These are phyloP conservation scores for Hanseniaspora singularis DNA, from an alignment of 805 yeast species.

Conservation along the genomic window DNA sequence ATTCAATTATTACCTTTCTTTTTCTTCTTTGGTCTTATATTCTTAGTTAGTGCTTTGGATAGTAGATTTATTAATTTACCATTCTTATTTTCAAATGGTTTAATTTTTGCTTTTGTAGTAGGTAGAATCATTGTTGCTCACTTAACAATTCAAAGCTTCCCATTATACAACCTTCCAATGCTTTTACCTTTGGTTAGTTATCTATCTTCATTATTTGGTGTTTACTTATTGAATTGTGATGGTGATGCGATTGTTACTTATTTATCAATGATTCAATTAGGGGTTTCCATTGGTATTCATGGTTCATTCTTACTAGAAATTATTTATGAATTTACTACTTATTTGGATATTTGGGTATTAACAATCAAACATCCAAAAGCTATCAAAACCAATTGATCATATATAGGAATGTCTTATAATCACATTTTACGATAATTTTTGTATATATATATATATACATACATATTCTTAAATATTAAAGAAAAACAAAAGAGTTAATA, in stretches of 20 bases:
- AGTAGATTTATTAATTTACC: conserved; percentile 44
- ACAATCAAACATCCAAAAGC: conserved; percentile 68
- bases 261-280: conserved; percentile 53
- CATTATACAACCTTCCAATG: conserved; percentile 58
- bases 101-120: conserved; percentile 70
- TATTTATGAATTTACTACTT: conserved; percentile 65
- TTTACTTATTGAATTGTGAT: conserved; percentile 25
- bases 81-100: conserved; percentile 56
- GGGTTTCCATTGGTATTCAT: conserved; percentile 57
- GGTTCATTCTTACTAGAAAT: conserved; percentile 62
- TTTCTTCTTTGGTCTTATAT: conserved; percentile 39
- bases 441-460: conserved; percentile 11
- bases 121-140: conserved; percentile 85
- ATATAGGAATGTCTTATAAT: too few species aligned
- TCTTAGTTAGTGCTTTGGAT: conserved; percentile 37
- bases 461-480: conserved; percentile 5
- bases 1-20: conserved; percentile 59
- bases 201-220: conserved; percentile 23
- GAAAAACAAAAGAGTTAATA: neutral
- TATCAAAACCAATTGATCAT: conserved; percentile 17
- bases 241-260: conserved; percentile 36
- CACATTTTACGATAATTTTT: too few species aligned
- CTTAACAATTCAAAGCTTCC: conserved; percentile 68
- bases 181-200: conserved; percentile 47
- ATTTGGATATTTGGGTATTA: conserved; percentile 75